Base-by-base conservation (phyloP, 2,329 filamentous ascomycete species). In the Dryadomyces quercivorus region DNA sequence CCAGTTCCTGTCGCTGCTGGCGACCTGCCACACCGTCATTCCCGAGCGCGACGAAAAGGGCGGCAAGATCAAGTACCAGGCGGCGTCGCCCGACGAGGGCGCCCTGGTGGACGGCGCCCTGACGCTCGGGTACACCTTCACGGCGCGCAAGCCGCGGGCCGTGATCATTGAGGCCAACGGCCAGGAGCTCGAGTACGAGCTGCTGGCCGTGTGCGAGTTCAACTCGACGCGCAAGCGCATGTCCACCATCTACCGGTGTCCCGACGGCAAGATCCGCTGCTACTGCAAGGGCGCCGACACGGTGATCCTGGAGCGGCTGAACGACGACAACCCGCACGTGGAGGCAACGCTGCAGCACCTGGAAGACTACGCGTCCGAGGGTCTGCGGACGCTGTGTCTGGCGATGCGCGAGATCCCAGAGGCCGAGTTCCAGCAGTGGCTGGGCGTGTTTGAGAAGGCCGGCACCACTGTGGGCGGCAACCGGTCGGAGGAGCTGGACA, bases 251-350 rank as follows among this genome's bases (percentile, higher is more conserved):
- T 96, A 94, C 73, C 84, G 94, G 53, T 96, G 92, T 65, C 93
- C 93, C 0, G 92, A 97, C 71, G 93, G 93, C 59, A 95, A 93
- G 72, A 86, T 98, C 57, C 79, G 93, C 51, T 84, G 89, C 62
- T 98, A 96, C 70, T 92, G 85, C 72, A 98, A 98, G 72, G 93
- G 93, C 62, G 93, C 93, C 48, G 93, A 98, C 67, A 98, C 93
- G 1, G 93, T 98, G 51, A 98, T 98, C 61, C 73, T 98, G 53
- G 94, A 98, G 68, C 86, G 94, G 20, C 75, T 98, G 15, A 82
- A 84, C 59, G 78, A 86, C 44, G 80, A 93, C 61, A 95, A 95
- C 63, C 86, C 88, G 1, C 86, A 88, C 59, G 86, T 94, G 2
- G 93, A 98, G 65, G 74, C 78, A n/a, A 98, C 93, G 1, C 73